Conservation (phyloP, 306 rosid genomes). For the Arachis hypogaea region DNA sequence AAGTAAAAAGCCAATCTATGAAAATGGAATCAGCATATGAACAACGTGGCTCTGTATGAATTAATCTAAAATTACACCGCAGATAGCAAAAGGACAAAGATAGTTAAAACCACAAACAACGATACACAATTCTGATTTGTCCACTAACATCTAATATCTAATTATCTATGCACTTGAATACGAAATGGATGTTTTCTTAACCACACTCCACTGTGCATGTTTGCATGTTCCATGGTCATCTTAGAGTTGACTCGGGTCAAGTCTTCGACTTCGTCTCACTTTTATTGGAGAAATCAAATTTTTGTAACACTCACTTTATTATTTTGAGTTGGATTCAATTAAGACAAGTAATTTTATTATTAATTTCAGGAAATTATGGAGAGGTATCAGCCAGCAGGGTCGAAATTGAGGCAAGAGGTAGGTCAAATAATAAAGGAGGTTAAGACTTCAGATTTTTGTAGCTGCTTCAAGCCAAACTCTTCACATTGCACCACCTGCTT, state of each 20-base stretch:
- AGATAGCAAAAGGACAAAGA: background rate
- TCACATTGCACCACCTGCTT: constrained; percentile 53
- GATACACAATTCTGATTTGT: constrained; percentile 1
- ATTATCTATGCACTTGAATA: constrained; percentile 1
- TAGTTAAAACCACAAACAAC: background rate
- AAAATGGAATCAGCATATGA: background rate
- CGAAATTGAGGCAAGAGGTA: constrained; percentile 53
- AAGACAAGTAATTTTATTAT: background rate
- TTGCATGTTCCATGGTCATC: background rate
- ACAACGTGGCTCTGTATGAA: background rate
- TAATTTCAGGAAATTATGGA: constrained; percentile 61
- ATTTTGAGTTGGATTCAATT: too few relatives aligned
- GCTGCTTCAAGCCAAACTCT: constrained; percentile 42
- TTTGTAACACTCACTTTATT: too few relatives aligned
- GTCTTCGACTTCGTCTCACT: too few relatives aligned
- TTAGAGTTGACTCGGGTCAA: background rate
- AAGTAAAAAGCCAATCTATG: background rate
- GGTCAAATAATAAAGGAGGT: constrained; percentile 43
- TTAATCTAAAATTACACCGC: background rate
- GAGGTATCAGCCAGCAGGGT: constrained; percentile 39
- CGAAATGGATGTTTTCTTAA: constrained; percentile 1
- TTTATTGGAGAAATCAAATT: too few relatives aligned
- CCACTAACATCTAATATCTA: background rate
- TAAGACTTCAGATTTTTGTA: constrained; percentile 43
- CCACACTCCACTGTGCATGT: background rate